These are phyloP conservation scores for Chaetomiaceae sp. DNA, from an alignment of 2,329 filamentous ascomycete species.

Conservation along the genomic window DNA sequence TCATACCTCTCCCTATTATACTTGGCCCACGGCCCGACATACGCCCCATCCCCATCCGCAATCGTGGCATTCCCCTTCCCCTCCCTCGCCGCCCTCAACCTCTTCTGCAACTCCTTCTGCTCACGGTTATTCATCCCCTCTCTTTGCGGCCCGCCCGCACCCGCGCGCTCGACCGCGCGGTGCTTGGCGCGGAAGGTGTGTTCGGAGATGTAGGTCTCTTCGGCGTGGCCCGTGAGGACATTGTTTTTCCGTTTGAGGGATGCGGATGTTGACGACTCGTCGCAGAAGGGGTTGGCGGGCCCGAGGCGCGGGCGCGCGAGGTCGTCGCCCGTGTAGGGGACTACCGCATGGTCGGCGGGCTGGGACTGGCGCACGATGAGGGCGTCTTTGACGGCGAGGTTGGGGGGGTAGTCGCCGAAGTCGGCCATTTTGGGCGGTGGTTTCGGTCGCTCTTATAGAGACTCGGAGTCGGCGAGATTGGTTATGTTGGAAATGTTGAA, in stretches of 20 bases:
- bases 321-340: slow-evolving; percentile 67
- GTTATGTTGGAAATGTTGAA: too few relatives aligned
- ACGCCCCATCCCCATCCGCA: slow-evolving; percentile 80
- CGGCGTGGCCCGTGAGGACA: slow-evolving; percentile 76
- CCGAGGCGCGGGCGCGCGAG: slow-evolving; percentile 62
- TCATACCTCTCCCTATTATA: slow-evolving; percentile 72
- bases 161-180: slow-evolving; percentile 70
- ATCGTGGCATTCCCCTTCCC: slow-evolving; percentile 78
- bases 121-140: slow-evolving; percentile 52
- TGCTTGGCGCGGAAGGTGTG: slow-evolving; percentile 86
- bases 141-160: slow-evolving; percentile 43
- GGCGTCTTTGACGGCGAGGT: slow-evolving; percentile 61
- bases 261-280: slow-evolving; percentile 39
- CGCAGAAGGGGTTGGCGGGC: slow-evolving; percentile 71
- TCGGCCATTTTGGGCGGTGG: slow-evolving; percentile 45
- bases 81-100: slow-evolving; percentile 70
- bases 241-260: slow-evolving; percentile 74
- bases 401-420: slow-evolving; percentile 61
- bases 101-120: slow-evolving; percentile 66
- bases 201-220: slow-evolving; percentile 87
- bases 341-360: slow-evolving; percentile 55
- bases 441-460: background rate
- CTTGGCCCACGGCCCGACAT: slow-evolving; percentile 91
- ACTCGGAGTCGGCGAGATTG: too few relatives aligned
- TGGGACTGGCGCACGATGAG: slow-evolving; percentile 55